Conservation (phyloP, 176 grass and related monocot genomes). For the Calamus simplicifolius region DNA sequence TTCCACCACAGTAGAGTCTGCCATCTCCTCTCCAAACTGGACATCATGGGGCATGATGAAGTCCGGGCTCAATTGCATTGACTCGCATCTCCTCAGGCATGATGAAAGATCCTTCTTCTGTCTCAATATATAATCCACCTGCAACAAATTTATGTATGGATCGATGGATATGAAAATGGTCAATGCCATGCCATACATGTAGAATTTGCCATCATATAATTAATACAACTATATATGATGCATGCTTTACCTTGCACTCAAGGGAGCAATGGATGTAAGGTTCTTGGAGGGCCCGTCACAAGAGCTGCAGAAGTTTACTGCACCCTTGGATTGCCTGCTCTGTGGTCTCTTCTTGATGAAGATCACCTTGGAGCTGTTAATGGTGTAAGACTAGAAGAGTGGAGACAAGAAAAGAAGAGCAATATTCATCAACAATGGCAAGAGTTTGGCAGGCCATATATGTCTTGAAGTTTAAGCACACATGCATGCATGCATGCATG, state of each 20-base stretch:
- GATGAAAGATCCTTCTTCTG: constrained; percentile 2
- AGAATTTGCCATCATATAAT: no score
- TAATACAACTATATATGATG: no score
- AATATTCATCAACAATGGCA: no score
- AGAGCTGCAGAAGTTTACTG: constrained; percentile 15
- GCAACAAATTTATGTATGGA: not conserved
- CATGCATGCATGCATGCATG: no score
- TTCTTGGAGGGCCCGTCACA: constrained; percentile 20
- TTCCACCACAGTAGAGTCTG: constrained; percentile 6
- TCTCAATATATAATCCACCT: constrained; percentile 18
- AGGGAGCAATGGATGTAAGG: constrained; percentile 23
- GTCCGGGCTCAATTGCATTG: constrained; percentile 2
- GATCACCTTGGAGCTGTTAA: constrained; percentile 19
- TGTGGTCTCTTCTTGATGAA: constrained; percentile 21
- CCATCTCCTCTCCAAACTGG: not conserved
- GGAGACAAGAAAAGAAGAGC: no score
- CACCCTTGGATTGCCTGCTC: constrained; percentile 17
- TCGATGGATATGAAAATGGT: no score
- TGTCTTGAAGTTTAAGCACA: no score
- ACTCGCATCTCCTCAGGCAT: not conserved
- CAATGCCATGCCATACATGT: no score
- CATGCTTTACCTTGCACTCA: constrained; percentile 16
- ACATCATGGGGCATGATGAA: not conserved
- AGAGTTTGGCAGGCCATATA: no score
- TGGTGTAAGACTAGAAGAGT: constrained; percentile 9